Percentiles rank a stretch among this genome's conserved stretches.
Conservation (phyloP, 2,329 filamentous ascomycete genomes). For the Calonectria pseudoturangicola region DNA sequence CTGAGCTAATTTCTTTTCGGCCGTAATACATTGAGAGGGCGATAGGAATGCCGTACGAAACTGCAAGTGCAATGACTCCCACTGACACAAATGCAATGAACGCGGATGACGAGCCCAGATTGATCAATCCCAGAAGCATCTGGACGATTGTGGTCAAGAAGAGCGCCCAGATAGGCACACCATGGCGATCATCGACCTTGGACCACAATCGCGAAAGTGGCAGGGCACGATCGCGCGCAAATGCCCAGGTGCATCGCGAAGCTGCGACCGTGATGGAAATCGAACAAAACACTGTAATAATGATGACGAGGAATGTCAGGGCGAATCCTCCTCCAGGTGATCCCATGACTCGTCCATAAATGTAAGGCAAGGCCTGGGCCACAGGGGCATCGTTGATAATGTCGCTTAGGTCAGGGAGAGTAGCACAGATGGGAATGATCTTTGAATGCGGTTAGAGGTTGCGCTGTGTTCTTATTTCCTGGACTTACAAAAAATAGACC, state of each 20-base stretch:
- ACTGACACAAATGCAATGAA: conserved; percentile 88
- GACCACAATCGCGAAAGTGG: conserved; percentile 81
- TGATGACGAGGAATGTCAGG: conserved; percentile 83
- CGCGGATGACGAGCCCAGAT: conserved; percentile 84
- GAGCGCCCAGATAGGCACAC: conserved; percentile 82
- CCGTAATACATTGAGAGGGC: conserved; percentile 80
- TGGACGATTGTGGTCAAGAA: conserved; percentile 80
- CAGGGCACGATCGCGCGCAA: conserved; percentile 84
- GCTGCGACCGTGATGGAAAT: conserved; percentile 84
- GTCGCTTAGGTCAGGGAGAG: conserved; percentile 78
- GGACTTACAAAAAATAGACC: conserved; percentile 74
- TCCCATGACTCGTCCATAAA: conserved; percentile 85
- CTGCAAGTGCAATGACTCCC: conserved; percentile 85
- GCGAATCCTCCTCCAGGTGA: conserved; percentile 85
- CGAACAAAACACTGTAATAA: conserved; percentile 85
- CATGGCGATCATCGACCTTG: conserved; percentile 77
- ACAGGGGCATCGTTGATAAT: conserved; percentile 79
- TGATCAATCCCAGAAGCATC: conserved; percentile 84
- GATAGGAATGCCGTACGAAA: conserved; percentile 85
- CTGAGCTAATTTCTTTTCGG: conserved; percentile 72
- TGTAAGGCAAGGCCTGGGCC: conserved; percentile 83
- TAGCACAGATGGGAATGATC: conserved; percentile 68
- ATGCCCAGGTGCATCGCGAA: conserved; percentile 84
- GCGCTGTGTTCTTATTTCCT: conserved; percentile 58
- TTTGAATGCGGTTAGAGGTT: background rate